Conservation (phyloP, 768 basidiomycete species). For the Postia placenta region DNA sequence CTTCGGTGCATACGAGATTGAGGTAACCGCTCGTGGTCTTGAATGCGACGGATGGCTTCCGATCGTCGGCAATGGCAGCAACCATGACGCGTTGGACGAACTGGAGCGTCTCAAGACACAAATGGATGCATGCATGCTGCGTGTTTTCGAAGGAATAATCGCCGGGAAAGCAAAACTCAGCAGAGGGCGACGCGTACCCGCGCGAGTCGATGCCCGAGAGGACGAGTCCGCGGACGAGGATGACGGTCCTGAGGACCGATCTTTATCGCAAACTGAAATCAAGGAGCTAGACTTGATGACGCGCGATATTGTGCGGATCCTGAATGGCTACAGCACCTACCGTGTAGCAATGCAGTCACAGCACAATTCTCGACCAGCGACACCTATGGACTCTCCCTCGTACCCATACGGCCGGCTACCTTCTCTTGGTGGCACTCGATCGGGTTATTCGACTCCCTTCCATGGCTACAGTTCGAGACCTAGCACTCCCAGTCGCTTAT, state of each 20-base stretch:
- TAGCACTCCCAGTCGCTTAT: constrained; percentile 58
- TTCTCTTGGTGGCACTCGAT: constrained; percentile 31
- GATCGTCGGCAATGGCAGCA: constrained; percentile 46
- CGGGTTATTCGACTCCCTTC: constrained; percentile 56
- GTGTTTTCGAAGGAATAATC: constrained; percentile 83
- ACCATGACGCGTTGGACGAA: constrained; percentile 70
- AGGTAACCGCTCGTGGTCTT: constrained; percentile 64
- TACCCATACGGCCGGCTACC: constrained; percentile 32
- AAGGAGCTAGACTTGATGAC: constrained; percentile 73
- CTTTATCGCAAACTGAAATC: constrained; percentile 63
- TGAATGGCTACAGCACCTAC: constrained; percentile 69
- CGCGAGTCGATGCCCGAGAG: constrained; percentile 36
- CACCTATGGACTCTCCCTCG: constrained; percentile 52
- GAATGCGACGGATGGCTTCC: constrained; percentile 92
- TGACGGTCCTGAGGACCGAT: constrained; percentile 37
- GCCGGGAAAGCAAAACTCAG: constrained; percentile 32
- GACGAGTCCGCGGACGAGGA: constrained; percentile 59
- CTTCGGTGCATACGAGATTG: constrained; percentile 80
- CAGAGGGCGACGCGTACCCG: constrained; percentile 28
- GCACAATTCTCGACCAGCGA: constrained; percentile 59
- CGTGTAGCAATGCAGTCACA: constrained; percentile 50
- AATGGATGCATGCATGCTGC: constrained; percentile 79
- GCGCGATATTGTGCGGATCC: constrained; percentile 62
- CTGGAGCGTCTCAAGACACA: constrained; percentile 73
- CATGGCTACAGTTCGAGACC: constrained; percentile 50